Conservation (phyloP, 176 grass and related monocot genomes). For the Zoysia pacifica region DNA sequence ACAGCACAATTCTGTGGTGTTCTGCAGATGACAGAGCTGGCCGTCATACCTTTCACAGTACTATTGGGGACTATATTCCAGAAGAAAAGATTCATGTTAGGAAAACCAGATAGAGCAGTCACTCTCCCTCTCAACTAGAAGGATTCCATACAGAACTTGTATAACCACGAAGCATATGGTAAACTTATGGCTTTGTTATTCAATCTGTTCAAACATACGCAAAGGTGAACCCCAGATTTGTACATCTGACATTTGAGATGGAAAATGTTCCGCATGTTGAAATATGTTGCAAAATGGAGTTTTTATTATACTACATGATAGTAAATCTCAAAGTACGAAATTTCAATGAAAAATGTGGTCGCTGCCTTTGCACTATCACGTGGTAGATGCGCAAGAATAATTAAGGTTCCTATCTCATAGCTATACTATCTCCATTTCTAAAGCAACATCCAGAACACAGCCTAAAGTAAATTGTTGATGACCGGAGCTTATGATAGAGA, state of each 20-base stretch:
- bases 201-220: not conserved
- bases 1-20: not conserved
- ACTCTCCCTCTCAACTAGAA: not conserved
- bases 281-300: too few species aligned
- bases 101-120: not conserved
- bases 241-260: not conserved
- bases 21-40: too few species aligned
- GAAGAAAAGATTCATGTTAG: not conserved
- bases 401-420: conserved; percentile 8
- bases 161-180: not conserved
- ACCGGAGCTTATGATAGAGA: not conserved
- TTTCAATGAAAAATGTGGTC: conserved; percentile 20
- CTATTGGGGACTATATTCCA: too few species aligned
- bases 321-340: not conserved
- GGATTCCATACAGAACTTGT: not conserved
- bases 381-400: conserved; percentile 20
- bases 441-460: conserved; percentile 4
- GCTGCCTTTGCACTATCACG: not conserved
- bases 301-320: too few species aligned
- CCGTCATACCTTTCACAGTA: too few species aligned
- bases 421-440: conserved; percentile 25
- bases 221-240: not conserved
- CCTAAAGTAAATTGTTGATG: conserved; percentile 27
- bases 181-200: not conserved
- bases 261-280: conserved; percentile 7